Conservation (phyloP, 108 stramenopile genomes). For the Skeletonema menzelii region DNA sequence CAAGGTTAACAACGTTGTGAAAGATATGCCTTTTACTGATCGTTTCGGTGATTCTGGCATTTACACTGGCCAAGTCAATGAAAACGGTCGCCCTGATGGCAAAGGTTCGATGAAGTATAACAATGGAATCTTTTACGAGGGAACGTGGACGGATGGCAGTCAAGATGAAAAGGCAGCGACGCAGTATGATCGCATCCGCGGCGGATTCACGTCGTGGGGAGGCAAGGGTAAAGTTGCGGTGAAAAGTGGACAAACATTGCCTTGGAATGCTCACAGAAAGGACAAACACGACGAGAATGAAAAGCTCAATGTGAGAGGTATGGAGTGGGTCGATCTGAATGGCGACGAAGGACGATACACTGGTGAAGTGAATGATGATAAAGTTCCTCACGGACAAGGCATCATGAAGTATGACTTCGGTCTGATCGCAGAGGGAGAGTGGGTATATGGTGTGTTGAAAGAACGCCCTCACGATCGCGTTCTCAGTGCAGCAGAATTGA, state of each 20-base stretch:
- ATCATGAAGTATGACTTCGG: conserved; percentile 56
- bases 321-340: conserved; percentile 12
- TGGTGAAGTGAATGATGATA: background rate
- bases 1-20: background rate
- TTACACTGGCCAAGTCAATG: conserved; percentile 7
- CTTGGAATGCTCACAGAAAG: background rate
- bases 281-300: background rate
- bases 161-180: background rate
- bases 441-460: conserved; percentile 38
- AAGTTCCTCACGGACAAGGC: conserved; percentile 51
- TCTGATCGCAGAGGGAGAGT: conserved; percentile 50
- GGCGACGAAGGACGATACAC: conserved; percentile 2
- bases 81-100: background rate
- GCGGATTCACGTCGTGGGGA: conserved; percentile 2
- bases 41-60: background rate
- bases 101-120: conserved; percentile 8
- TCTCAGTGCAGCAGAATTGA: conserved; percentile 16
- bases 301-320: background rate
- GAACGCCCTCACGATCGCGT: conserved; percentile 41
- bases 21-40: background rate
- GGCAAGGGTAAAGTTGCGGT: conserved; percentile 7
- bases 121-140: conserved; percentile 4
- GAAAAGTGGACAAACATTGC: background rate
- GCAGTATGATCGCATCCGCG: background rate
- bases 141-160: conserved; percentile 2